These are phyloP conservation scores for Malassezia furfur DNA, from an alignment of 1,284 basidiomycete species.

Conservation along the genomic window DNA sequence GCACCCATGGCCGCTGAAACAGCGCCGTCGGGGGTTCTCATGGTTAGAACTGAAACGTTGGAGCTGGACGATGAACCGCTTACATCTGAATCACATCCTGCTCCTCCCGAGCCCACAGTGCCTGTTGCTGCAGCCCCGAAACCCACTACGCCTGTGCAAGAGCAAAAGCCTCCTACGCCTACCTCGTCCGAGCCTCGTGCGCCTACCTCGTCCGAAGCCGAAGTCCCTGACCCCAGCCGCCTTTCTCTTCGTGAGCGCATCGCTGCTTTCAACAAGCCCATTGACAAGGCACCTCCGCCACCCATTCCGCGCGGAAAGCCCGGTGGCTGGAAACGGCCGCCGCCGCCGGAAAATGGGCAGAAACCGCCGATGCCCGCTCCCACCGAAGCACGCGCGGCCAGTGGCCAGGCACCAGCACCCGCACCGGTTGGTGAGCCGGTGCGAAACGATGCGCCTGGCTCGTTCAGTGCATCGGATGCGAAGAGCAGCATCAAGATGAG, in stretches of 20 bases:
- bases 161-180: no score
- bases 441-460: neutral
- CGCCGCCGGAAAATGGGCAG: slow-evolving; percentile 22
- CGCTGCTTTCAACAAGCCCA: slow-evolving; percentile 45
- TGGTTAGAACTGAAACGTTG: no score
- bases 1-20: no score
- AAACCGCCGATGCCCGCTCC: slow-evolving; percentile 32
- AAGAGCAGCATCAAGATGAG: slow-evolving; percentile 45
- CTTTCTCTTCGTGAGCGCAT: slow-evolving; percentile 42
- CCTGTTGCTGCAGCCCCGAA: no score
- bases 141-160: no score
- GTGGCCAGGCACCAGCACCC: neutral
- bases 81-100: no score
- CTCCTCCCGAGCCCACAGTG: no score
- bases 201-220: neutral
- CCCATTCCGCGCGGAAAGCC: slow-evolving; percentile 38
- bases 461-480: slow-evolving; percentile 27
- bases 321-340: slow-evolving; percentile 41
- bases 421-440: slow-evolving; percentile 10
- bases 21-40: no score
- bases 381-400: neutral
- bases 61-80: no score
- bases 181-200: no score
- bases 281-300: slow-evolving; percentile 24
- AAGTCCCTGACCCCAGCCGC: slow-evolving; percentile 24